phyloP scores from a whole-genome alignment of 2,329 filamentous ascomycete species.

The Neobulgaria alba region DNA sequence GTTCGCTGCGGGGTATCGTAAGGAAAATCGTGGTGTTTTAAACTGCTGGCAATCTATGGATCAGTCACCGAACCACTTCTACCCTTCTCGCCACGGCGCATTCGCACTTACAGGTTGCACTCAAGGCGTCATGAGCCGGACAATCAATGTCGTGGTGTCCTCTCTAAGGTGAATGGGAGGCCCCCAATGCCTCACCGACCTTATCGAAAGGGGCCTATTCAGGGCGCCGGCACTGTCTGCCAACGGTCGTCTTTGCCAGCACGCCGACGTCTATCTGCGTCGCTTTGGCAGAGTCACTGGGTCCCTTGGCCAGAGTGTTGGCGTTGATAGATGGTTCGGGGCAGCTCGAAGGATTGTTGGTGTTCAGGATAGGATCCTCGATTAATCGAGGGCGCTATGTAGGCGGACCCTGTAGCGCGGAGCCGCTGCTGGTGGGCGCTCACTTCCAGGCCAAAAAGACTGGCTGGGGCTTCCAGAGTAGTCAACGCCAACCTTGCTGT shows the following conservation, averaged over 20 bases:
- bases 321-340: constrained; percentile 2
- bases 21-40: constrained; percentile 20
- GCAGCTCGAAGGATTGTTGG: constrained; percentile 14
- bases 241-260: too few relatives aligned
- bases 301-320: neutral
- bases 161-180: neutral
- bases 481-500: constrained; percentile 19
- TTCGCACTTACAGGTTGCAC: neutral
- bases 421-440: too few relatives aligned
- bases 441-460: too few relatives aligned
- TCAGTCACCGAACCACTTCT: neutral
- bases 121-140: neutral
- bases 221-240: neutral
- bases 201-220: neutral
- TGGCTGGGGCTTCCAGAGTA: constrained; percentile 1
- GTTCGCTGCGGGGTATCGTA: constrained; percentile 24
- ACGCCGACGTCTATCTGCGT: neutral
- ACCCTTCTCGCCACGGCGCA: too few relatives aligned
- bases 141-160: neutral
- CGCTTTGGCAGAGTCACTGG: neutral
- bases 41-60: constrained; percentile 1
- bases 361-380: too few relatives aligned
- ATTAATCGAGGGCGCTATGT: neutral
- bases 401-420: too few relatives aligned
- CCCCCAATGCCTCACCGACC: neutral